Percentiles rank a stretch among this genome's conserved stretches.
Evolutionary conservation across 2,329 filamentous ascomycete species (phyloP).

Genomic region (Claviceps purpurea): DNA sequence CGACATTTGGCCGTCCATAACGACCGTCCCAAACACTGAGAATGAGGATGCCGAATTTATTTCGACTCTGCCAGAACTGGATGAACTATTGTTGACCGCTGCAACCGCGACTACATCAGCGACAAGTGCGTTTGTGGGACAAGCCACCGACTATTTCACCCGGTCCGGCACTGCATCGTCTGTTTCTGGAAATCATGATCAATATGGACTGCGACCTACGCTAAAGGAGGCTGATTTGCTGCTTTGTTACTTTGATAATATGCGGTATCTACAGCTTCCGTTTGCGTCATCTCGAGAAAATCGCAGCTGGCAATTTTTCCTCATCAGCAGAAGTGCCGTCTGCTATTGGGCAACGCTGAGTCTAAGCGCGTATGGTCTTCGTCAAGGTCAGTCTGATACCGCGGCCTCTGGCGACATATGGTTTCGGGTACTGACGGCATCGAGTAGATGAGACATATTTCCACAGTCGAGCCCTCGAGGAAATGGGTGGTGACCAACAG

Average conservation of each 20-base stretch:
- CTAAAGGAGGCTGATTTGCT: neutral
- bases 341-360: neutral
- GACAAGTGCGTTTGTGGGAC: too few species aligned
- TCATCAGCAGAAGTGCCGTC: neutral
- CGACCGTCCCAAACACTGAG: neutral
- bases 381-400: neutral
- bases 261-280: neutral
- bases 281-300: neutral
- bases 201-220: neutral
- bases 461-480: neutral
- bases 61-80: neutral
- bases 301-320: neutral
- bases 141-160: neutral
- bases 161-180: neutral
- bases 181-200: neutral
- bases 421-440: neutral
- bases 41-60: neutral
- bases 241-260: neutral
- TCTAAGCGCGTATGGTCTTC: neutral
- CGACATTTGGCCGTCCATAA: neutral
- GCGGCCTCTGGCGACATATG: too few species aligned
- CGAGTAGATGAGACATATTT: neutral
- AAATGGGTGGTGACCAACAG: neutral
- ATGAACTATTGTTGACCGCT: neutral
- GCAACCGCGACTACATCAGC: neutral